Evolutionary conservation across 208 protist species (phyloP).

Genomic region (Acanthamoeba lenticulata): DNA sequence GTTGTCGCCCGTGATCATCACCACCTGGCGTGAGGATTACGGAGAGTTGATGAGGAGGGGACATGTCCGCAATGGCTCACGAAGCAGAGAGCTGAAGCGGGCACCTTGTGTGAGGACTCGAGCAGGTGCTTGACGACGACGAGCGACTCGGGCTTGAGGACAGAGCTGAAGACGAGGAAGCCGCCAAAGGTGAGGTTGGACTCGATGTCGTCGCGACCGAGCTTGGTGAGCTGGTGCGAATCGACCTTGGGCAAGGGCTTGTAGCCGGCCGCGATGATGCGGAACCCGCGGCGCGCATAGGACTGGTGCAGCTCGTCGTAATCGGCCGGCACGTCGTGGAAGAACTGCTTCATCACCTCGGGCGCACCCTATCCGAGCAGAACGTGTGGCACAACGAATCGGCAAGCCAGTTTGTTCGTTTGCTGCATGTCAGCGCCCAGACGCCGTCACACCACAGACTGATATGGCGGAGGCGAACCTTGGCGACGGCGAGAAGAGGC

Average conservation of each 20-base stretch:
- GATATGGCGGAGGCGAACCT: neutral
- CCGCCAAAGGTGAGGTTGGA: conserved; percentile 94
- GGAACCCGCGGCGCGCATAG: conserved; percentile 92
- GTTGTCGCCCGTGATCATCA: conserved; percentile 99
- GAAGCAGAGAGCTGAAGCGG: neutral
- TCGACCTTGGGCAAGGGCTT: conserved; percentile 79
- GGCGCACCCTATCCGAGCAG: conserved; percentile 96
- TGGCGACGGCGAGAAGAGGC: neutral
- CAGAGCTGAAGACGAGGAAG: conserved; percentile 96
- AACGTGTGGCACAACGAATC: neutral
- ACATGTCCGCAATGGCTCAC: neutral
- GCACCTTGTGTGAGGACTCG: conserved; percentile 77
- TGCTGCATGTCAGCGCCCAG: neutral
- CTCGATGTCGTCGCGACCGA: conserved; percentile 92
- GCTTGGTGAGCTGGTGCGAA: neutral
- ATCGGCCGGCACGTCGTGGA: conserved; percentile 87
- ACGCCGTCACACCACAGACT: no score
- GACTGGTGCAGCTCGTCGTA: conserved; percentile 90
- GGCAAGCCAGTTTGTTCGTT: neutral
- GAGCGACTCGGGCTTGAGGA: conserved; percentile 93
- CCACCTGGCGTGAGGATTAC: conserved; percentile 76
- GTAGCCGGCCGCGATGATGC: conserved; percentile 97
- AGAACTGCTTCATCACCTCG: conserved; percentile 93
- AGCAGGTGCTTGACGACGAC: conserved; percentile 91
- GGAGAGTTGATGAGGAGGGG: neutral